phyloP scores from a whole-genome alignment of 139 green algal genomes.

The Choricystis sp. region DNA sequence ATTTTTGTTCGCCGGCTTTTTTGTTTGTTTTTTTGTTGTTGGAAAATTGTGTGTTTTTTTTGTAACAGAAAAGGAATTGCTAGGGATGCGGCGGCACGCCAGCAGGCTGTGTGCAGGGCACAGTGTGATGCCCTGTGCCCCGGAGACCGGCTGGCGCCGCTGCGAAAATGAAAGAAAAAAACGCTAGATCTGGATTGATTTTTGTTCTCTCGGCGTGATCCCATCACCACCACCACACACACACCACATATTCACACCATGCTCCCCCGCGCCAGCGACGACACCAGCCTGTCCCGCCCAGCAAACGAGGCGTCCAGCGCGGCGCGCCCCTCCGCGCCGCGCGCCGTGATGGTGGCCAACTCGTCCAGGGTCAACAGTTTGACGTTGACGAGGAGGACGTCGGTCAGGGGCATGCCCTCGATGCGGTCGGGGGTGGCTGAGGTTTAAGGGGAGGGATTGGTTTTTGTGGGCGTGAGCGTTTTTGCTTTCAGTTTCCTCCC shows the following conservation, averaged over 20 bases:
- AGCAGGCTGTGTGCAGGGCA: no score
- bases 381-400: slow-evolving; percentile 42
- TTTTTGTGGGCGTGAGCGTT: not conserved
- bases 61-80: no score
- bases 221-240: no score
- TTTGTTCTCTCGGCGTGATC: no score
- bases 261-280: not conserved
- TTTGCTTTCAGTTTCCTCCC: not conserved
- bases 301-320: not conserved
- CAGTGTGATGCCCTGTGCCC: no score
- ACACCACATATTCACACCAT: slow-evolving; percentile 2
- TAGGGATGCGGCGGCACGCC: no score
- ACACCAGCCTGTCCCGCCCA: not conserved
- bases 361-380: slow-evolving; percentile 39
- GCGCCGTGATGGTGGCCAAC: slow-evolving; percentile 36
- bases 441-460: not conserved
- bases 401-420: slow-evolving; percentile 31
- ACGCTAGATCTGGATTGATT: no score
- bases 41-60: no score
- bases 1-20: no score
- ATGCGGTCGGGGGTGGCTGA: slow-evolving; percentile 26
- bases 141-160: no score
- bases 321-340: slow-evolving; percentile 22
- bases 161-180: no score
- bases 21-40: no score